Evolutionary conservation across 1,139 yeast genomes (phyloP).

Genomic region (Tardiomyces digboiensis): DNA sequence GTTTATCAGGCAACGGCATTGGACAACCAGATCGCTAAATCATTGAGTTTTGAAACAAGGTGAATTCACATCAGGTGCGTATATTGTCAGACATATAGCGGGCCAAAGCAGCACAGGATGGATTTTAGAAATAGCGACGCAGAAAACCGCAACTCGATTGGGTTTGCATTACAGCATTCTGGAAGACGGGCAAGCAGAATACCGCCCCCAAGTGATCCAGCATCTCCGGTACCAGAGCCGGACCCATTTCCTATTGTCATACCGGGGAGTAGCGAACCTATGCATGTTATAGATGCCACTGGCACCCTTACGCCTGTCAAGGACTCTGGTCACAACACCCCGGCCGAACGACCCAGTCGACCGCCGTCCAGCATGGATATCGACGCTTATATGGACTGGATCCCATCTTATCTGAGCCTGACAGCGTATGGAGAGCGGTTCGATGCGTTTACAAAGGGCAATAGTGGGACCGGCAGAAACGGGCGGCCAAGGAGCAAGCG

Average conservation of each 20-base stretch:
- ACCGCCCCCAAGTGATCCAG: constrained; percentile 11
- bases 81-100: too few species aligned
- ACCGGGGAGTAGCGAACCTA: constrained; percentile 7
- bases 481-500: neutral
- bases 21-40: too few species aligned
- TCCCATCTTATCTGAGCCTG: neutral
- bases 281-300: constrained; percentile 7
- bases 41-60: too few species aligned
- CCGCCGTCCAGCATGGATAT: constrained; percentile 2
- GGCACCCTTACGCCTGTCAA: constrained; percentile 10
- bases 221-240: constrained; percentile 11
- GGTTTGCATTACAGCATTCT: constrained; percentile 12
- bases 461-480: neutral
- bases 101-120: too few species aligned
- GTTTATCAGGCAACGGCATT: too few species aligned
- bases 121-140: too few species aligned
- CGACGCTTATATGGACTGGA: constrained; percentile 5
- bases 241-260: constrained; percentile 10
- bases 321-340: neutral
- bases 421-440: constrained; percentile 3
- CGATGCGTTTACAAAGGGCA: neutral
- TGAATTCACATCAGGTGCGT: too few species aligned
- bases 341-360: constrained; percentile 2
- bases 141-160: too few species aligned
- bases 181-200: constrained; percentile 8